Evolutionary conservation across 2,329 filamentous ascomycete species (phyloP), one percentile per base, ranked within the genome.

Genomic region (Magnaporthiopsis poae): DNA sequence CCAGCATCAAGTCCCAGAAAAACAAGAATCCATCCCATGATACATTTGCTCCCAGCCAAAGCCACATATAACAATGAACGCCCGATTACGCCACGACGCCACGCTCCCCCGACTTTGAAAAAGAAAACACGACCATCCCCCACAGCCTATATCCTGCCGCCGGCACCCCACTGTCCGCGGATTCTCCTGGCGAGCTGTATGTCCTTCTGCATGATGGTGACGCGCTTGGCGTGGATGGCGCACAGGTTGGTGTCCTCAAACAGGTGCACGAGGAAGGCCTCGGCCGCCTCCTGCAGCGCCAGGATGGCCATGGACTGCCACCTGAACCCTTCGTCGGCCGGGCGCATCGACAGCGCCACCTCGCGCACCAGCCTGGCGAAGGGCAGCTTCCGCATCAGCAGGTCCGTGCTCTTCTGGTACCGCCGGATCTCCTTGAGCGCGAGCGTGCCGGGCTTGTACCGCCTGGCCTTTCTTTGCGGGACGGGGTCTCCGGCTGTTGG

Each of bases 161-260:
- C 46, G 8, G 46, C 46, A 7, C 46, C 46, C 46, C 46, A 56
- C 46, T 56, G 46, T 7, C 46, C 46, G 46, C 90, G 83, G 78
- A 94, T 92, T 71, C 90, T 81, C 73, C 90, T 82, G 27, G 94
- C 94, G 68, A 98, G 85, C 80, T 97, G 94, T 73, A 99, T 96
- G 29, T 65, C 94, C 81, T 96, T 96, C 78, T 94, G 92, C 91
- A 96, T 94, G 73, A 97, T 96, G 59, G 94, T 98, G 65, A 98
- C 92, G 84, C 95, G 92, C 88, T 98, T 98, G 82, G 95, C 94
- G 83, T 98, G 95, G 80, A 98, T 96, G 77, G 95, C 94, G 83
- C 94, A 98, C 65, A 96, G 84, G 85, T 98, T 98, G 82, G 94
- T 97, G 79, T 98, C 94, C 82, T 98, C 93, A 75, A 98, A 98